Conservation (phyloP, 1,284 basidiomycete genomes). For the Pseudozyma flocculosa region DNA sequence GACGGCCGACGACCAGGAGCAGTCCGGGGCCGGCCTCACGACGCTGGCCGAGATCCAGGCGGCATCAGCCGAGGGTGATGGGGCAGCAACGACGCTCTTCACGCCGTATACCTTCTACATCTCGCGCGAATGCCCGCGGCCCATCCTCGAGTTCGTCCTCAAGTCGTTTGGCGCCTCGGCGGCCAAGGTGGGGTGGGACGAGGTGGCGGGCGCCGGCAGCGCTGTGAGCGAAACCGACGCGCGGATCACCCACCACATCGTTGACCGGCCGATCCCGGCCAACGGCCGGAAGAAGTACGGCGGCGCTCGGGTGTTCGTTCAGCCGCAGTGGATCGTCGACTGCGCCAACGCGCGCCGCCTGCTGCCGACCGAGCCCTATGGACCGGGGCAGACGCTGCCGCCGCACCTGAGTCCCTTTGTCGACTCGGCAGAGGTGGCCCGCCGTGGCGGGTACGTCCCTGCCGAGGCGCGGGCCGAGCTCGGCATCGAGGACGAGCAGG, state of each 20-base stretch:
- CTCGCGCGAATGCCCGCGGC: constrained; percentile 87
- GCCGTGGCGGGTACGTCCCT: constrained; percentile 60
- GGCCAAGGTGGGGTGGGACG: constrained; percentile 77
- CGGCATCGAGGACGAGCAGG: constrained; percentile 59
- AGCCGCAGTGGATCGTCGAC: constrained; percentile 98
- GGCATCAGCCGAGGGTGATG: constrained; percentile 29
- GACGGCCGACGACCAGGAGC: constrained; percentile 62
- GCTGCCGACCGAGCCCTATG: constrained; percentile 81
- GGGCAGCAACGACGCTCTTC: constrained; percentile 65
- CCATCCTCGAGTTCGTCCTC: constrained; percentile 92
- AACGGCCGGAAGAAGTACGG: constrained; percentile 40
- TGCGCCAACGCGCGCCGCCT: constrained; percentile 86
- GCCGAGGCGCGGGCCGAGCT: constrained; percentile 58
- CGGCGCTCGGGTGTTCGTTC: constrained; percentile 77
- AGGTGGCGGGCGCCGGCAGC: constrained; percentile 79
- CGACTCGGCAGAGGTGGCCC: constrained; percentile 66
- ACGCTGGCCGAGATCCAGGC: constrained; percentile 69
- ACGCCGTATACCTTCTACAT: constrained; percentile 88
- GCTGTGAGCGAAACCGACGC: constrained; percentile 67
- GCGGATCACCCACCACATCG: constrained; percentile 90
- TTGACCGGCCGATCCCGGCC: constrained; percentile 74
- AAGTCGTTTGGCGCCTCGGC: constrained; percentile 76
- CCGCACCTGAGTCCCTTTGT: constrained; percentile 96
- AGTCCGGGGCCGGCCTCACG: constrained; percentile 64
- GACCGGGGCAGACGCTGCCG: constrained; percentile 81